Percentiles rank a stretch among this genome's conserved stretches.
Conservation (phyloP, 108 stramenopile species). For the Hondaea fermentalgiana region DNA sequence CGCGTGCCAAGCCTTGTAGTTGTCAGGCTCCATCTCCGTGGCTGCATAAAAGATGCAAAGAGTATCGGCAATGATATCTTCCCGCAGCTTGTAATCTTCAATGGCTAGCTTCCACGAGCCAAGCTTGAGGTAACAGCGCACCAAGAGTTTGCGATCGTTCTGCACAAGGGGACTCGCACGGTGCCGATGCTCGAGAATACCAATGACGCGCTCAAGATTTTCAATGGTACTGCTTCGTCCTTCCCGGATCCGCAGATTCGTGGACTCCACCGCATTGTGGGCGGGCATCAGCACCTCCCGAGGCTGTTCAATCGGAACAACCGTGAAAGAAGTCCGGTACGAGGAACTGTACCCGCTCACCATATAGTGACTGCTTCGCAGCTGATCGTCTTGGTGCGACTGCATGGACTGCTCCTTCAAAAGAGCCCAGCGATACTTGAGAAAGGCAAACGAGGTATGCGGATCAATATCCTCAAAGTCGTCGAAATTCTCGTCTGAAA, state of each 20-base stretch:
- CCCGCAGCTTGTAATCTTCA: slow-evolving; percentile 38
- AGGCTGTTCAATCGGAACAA: neutral
- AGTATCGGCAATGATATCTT: slow-evolving; percentile 53
- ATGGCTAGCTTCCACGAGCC: slow-evolving; percentile 72
- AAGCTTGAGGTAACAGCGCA: slow-evolving; percentile 70
- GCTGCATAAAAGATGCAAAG: slow-evolving; percentile 51
- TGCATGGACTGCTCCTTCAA: neutral
- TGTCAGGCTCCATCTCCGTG: slow-evolving; percentile 48
- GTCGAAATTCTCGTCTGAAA: neutral
- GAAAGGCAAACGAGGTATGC: slow-evolving; percentile 67
- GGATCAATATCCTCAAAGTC: neutral
- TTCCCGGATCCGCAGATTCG: neutral
- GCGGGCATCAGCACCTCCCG: neutral
- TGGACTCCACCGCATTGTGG: neutral
- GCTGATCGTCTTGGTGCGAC: neutral
- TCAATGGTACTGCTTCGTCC: neutral
- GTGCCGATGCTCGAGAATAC: neutral
- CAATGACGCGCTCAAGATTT: neutral
- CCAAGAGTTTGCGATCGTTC: slow-evolving; percentile 45
- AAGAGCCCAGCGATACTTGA: slow-evolving; percentile 79
- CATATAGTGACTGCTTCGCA: neutral
- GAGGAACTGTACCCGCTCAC: neutral
- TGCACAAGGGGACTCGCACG: neutral
- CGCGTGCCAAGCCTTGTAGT: slow-evolving; percentile 89
- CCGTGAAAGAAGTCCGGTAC: neutral